Evolutionary conservation across 352 stramenopile genomes (phyloP).

Genomic region (Discostella stelligera): DNA sequence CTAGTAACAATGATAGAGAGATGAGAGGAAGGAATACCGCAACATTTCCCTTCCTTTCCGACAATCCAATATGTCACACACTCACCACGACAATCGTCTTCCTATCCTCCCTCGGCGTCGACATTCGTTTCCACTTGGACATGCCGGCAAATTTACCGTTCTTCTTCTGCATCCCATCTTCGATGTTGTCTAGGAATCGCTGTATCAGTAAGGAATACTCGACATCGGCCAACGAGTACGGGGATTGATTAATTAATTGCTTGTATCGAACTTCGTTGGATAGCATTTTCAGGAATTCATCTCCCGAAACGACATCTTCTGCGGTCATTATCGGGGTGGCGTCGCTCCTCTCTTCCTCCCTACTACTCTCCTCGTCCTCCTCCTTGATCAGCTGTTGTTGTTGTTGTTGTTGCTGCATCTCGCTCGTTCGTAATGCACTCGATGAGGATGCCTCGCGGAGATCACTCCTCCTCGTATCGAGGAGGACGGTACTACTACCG

Average conservation of each 20-base stretch:
- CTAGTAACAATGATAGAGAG: conserved; percentile 11
- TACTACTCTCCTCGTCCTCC: too few relatives aligned
- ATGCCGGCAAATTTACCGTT: conserved; percentile 55
- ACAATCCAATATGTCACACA: conserved; percentile 29
- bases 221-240: conserved; percentile 52
- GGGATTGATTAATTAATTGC: conserved; percentile 50
- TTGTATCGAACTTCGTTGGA: conserved; percentile 59
- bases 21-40: background rate
- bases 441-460: background rate
- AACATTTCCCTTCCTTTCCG: background rate
- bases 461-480: background rate
- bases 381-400: background rate
- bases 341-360: too few relatives aligned
- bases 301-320: conserved; percentile 13
- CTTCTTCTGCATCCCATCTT: conserved; percentile 63
- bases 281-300: conserved; percentile 53
- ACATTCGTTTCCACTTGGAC: conserved; percentile 18
- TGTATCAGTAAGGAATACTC: conserved; percentile 41
- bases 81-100: conserved; percentile 62
- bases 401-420: background rate
- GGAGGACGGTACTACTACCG: background rate
- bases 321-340: background rate
- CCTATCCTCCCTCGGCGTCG: conserved; percentile 26
- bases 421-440: background rate
- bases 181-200: conserved; percentile 65